These are phyloP conservation scores for Mariannaea elegans DNA, from an alignment of 2,329 filamentous ascomycete species.

Conservation along the genomic window DNA sequence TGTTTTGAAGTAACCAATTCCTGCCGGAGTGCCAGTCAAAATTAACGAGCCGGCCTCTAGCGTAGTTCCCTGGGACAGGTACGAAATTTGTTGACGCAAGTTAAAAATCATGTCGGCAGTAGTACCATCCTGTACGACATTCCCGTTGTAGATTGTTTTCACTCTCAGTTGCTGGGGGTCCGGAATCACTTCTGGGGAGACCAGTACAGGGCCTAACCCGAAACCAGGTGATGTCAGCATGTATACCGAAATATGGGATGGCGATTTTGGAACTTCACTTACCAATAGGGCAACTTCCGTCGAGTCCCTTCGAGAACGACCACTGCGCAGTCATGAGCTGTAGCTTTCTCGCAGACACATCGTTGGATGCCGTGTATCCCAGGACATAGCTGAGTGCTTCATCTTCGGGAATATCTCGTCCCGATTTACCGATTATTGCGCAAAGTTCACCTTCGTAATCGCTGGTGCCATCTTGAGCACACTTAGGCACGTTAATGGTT, in stretches of 20 bases:
- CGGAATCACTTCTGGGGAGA: neutral
- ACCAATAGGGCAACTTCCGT: constrained; percentile 14
- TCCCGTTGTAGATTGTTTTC: constrained; percentile 8
- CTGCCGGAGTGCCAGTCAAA: constrained; percentile 11
- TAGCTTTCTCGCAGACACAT: constrained; percentile 8
- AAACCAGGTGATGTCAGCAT: neutral
- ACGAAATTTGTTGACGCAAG: constrained; percentile 2
- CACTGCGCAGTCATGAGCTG: constrained; percentile 10
- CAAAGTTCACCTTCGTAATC: constrained; percentile 14
- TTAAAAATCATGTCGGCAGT: constrained; percentile 8
- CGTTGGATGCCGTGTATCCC: constrained; percentile 13
- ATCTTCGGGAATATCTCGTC: constrained; percentile 11
- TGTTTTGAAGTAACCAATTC: constrained; percentile 6
- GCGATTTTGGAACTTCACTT: neutral
- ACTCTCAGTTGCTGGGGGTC: constrained; percentile 5
- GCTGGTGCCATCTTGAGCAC: constrained; percentile 13
- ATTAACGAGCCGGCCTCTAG: constrained; percentile 9
- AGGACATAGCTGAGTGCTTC: constrained; percentile 8
- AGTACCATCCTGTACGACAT: neutral
- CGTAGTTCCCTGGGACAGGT: constrained; percentile 9
- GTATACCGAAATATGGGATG: neutral
- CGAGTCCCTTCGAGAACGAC: constrained; percentile 12
- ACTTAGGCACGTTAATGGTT: neutral
- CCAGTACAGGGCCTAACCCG: constrained; percentile 5
- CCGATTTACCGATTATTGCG: constrained; percentile 4